Conservation (phyloP, 306 rosid species). For the Dryas octopetala region DNA sequence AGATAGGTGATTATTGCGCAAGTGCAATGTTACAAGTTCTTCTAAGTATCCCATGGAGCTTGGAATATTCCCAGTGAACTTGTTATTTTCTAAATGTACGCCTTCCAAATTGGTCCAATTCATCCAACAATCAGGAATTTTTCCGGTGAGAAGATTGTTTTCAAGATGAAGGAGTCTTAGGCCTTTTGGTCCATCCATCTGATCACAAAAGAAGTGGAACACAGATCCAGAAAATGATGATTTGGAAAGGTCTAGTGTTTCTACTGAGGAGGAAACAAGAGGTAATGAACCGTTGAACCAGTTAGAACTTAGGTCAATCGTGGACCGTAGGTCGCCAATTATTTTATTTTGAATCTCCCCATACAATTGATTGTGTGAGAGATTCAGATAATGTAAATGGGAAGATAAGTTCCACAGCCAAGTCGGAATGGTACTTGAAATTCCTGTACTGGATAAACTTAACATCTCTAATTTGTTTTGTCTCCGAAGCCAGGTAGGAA, state of each 20-base stretch:
- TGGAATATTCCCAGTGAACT: slow-evolving; percentile 21
- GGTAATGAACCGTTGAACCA: not conserved
- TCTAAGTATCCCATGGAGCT: slow-evolving; percentile 9
- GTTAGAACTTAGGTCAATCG: not conserved
- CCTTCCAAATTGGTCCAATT: not conserved
- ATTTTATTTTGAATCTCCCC: slow-evolving; percentile 18
- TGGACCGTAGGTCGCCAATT: too few relatives aligned
- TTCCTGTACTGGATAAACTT: slow-evolving; percentile 14
- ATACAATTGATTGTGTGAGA: slow-evolving; percentile 29
- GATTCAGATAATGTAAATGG: not conserved
- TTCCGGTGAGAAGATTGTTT: slow-evolving; percentile 10
- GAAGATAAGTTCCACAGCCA: slow-evolving; percentile 18
- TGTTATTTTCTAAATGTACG: slow-evolving; percentile 10
- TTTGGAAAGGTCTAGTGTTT: not conserved
- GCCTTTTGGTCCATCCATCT: not conserved
- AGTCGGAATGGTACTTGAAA: not conserved
- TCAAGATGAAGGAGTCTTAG: not conserved
- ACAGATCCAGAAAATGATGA: not conserved
- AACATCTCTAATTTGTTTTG: not conserved
- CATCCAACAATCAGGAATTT: slow-evolving; percentile 19
- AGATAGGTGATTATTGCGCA: slow-evolving; percentile 14
- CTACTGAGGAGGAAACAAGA: not conserved
- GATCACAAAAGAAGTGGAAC: not conserved
- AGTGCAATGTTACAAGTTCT: not conserved
- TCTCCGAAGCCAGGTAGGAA: slow-evolving; percentile 37